These are phyloP conservation scores for Xerocomellus chrysenteron DNA, from an alignment of 768 basidiomycete genomes.

Conservation along the genomic window DNA sequence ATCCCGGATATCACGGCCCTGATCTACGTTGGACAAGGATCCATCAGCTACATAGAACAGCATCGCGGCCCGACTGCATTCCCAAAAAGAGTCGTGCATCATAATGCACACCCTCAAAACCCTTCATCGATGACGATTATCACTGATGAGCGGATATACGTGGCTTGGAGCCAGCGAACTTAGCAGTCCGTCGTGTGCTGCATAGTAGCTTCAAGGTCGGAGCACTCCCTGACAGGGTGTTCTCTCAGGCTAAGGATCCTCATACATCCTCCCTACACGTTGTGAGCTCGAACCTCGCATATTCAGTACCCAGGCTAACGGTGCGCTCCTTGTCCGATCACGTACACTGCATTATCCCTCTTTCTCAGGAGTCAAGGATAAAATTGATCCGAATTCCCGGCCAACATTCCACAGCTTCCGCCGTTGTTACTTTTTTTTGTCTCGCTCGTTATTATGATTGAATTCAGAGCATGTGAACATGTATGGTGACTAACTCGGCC, in stretches of 20 bases:
- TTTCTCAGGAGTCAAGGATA: constrained; percentile 8
- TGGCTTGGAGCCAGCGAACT: neutral
- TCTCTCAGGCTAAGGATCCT: constrained; percentile 2
- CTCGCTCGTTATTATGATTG: neutral
- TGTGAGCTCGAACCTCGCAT: constrained; percentile 1
- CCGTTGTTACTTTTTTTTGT: neutral
- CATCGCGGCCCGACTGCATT: neutral
- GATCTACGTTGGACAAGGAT: constrained; percentile 8
- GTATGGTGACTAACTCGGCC: neutral
- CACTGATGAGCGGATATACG: neutral
- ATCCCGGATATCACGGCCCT: constrained; percentile 14
- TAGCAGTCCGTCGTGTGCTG: constrained; percentile 1
- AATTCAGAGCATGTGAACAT: neutral
- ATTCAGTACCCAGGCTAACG: neutral
- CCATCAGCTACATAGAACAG: neutral
- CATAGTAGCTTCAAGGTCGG: neutral
- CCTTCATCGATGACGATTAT: neutral
- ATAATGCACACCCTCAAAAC: neutral
- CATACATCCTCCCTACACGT: constrained; percentile 13
- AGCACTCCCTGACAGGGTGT: neutral
- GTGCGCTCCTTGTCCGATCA: neutral
- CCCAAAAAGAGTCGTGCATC: neutral
- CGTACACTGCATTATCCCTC: neutral
- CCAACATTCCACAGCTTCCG: constrained; percentile 1
- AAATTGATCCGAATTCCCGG: constrained; percentile 2